These are phyloP conservation scores for Clarkia xantiana DNA, from an alignment of 345 rosid genomes.

Conservation along the genomic window DNA sequence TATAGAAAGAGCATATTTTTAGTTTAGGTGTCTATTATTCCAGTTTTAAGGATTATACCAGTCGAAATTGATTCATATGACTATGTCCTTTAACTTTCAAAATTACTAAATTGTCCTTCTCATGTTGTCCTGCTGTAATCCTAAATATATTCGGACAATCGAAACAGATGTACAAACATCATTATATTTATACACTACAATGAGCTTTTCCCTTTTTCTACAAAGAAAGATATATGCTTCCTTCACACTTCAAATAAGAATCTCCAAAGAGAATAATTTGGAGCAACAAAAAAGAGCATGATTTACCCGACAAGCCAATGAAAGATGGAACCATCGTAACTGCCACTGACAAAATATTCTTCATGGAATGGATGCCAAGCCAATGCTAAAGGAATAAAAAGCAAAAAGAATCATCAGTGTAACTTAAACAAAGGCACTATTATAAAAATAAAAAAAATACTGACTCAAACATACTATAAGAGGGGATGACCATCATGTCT, in stretches of 20 bases:
- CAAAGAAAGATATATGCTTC: background rate
- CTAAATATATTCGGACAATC: too few relatives aligned
- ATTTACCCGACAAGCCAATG: conserved; percentile 94
- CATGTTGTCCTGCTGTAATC: too few relatives aligned
- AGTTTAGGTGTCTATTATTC: too few relatives aligned
- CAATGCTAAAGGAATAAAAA: conserved; percentile 39
- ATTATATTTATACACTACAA: too few relatives aligned
- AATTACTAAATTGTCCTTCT: too few relatives aligned
- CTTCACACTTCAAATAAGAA: background rate
- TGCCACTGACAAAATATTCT: conserved; percentile 96
- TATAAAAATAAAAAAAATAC: background rate
- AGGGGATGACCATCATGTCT: too few relatives aligned
- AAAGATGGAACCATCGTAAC: conserved; percentile 80
- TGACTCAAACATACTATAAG: too few relatives aligned
- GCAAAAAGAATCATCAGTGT: conserved; percentile 1
- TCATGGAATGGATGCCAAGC: conserved; percentile 99
- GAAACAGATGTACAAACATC: too few relatives aligned
- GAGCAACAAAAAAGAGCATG: background rate
- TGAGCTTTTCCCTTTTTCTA: background rate
- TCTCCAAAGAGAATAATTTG: background rate
- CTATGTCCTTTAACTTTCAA: too few relatives aligned
- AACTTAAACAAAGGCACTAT: background rate
- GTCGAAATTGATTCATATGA: too few relatives aligned
- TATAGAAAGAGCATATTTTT: too few relatives aligned
- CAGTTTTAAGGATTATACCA: too few relatives aligned